These are phyloP conservation scores for Alternaria longipes DNA, from an alignment of 2,329 filamentous ascomycete genomes.

Conservation along the genomic window DNA sequence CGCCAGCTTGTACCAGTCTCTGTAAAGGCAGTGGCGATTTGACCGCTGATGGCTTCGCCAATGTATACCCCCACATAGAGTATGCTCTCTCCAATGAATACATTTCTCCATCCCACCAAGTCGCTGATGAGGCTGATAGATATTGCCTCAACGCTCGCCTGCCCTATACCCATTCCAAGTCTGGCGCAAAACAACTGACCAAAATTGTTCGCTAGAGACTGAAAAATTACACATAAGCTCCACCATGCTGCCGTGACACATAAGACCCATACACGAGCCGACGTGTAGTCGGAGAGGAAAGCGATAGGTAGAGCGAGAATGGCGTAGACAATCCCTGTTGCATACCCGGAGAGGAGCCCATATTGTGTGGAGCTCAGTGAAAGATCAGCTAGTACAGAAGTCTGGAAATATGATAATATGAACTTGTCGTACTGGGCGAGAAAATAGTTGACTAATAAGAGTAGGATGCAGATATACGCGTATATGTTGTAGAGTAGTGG, in stretches of 20 bases:
- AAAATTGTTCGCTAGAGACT: constrained; percentile 3
- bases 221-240: constrained; percentile 3
- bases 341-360: constrained; percentile 1
- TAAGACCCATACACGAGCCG: constrained; percentile 4
- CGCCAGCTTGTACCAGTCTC: background rate
- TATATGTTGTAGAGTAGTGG: background rate
- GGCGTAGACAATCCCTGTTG: constrained; percentile 4
- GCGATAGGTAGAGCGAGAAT: background rate
- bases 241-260: constrained; percentile 1
- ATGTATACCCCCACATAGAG: constrained; percentile 5
- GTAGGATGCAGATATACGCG: background rate
- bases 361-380: constrained; percentile 3
- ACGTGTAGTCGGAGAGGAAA: background rate
- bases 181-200: constrained; percentile 1
- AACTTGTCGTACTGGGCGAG: constrained; percentile 4
- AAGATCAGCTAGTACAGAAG: background rate
- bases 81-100: constrained; percentile 2
- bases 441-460: constrained; percentile 1
- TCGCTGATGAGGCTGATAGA: constrained; percentile 4
- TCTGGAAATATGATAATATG: constrained; percentile 2
- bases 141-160: background rate
- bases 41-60: constrained; percentile 4
- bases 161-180: constrained; percentile 1
- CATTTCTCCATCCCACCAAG: constrained; percentile 1
- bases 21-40: constrained; percentile 1